A percentile compares a stretch with the other conserved stretches of the same genome.
Conservation (phyloP, 164 flowering plant genomes). For the Piper betle region DNA sequence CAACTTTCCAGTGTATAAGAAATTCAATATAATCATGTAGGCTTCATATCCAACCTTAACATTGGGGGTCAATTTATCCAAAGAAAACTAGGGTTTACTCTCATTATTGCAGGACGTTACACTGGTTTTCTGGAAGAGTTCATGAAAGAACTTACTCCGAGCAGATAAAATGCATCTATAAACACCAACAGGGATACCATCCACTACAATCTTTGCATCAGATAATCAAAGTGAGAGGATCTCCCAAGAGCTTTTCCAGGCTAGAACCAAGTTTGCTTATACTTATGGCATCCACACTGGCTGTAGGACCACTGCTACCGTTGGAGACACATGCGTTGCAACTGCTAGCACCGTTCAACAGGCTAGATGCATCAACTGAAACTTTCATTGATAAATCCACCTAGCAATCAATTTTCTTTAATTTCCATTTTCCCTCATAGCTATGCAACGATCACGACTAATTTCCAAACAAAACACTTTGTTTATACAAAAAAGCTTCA, state of each 20-base stretch:
- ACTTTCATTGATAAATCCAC: conserved; percentile 11
- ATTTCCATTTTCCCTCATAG: neutral
- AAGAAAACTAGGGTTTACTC: conserved; percentile 34
- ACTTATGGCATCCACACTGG: conserved; percentile 33
- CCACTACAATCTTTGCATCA: conserved; percentile 54
- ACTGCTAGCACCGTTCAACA: conserved; percentile 37
- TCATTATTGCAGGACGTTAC: conserved; percentile 14
- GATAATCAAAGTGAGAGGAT: conserved; percentile 24
- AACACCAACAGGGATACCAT: conserved; percentile 35
- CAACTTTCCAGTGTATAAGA: conserved; percentile 57
- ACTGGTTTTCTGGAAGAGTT: conserved; percentile 25
- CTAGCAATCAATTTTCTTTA: neutral
- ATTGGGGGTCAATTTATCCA: conserved; percentile 41
- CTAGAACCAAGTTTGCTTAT: conserved; percentile 41
- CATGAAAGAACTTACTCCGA: conserved; percentile 44
- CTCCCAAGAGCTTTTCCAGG: conserved; percentile 40
- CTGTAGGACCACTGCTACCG: conserved; percentile 17
- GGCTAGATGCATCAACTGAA: conserved; percentile 36
- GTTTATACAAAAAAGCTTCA: neutral
- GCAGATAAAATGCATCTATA: conserved; percentile 61
- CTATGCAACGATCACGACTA: neutral
- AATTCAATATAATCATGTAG: conserved; percentile 41
- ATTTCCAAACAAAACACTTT: neutral
- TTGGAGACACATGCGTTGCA: conserved; percentile 16
- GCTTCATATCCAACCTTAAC: conserved; percentile 57